Evolutionary conservation across 202 grass and related monocot genomes (phyloP).

Genomic region (Carex arenaria): DNA sequence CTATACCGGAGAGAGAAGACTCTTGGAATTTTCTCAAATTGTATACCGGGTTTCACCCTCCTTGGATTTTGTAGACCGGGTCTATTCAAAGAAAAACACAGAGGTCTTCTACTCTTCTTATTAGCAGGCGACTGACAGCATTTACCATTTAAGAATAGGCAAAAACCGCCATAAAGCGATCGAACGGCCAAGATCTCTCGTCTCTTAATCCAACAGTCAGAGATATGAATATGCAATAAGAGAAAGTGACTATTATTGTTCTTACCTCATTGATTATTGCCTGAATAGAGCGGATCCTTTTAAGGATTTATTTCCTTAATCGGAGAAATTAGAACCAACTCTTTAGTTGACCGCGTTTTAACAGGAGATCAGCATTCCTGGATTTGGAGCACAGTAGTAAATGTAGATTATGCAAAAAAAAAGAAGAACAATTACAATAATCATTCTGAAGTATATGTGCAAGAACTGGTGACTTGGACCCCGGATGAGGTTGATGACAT

Average conservation of each 20-base stretch:
- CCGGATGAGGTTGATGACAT: no score
- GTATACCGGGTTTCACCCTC: no score
- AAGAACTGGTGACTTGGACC: no score
- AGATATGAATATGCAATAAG: not conserved
- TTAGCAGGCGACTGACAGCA: not conserved
- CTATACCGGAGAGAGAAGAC: not conserved
- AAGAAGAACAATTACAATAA: not conserved
- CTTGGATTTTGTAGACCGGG: not conserved
- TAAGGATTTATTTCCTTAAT: slow-evolving; percentile 9
- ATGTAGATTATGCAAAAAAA: not conserved
- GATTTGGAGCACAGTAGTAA: not conserved
- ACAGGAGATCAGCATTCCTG: not conserved
- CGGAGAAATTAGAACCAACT: not conserved
- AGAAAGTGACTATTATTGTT: slow-evolving; percentile 1
- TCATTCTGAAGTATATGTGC: not conserved
- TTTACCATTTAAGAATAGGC: not conserved
- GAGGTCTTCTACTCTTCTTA: not conserved
- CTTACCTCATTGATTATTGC: slow-evolving; percentile 2
- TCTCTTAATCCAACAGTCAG: slow-evolving; percentile 9
- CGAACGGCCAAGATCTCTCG: not conserved
- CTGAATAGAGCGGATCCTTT: not conserved
- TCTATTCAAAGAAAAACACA: not conserved
- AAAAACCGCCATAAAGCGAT: not conserved
- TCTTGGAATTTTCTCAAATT: not conserved
- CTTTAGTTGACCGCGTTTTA: not conserved